These are phyloP conservation scores for Cicer bijugum DNA, from an alignment of 306 rosid species.

Conservation along the genomic window DNA sequence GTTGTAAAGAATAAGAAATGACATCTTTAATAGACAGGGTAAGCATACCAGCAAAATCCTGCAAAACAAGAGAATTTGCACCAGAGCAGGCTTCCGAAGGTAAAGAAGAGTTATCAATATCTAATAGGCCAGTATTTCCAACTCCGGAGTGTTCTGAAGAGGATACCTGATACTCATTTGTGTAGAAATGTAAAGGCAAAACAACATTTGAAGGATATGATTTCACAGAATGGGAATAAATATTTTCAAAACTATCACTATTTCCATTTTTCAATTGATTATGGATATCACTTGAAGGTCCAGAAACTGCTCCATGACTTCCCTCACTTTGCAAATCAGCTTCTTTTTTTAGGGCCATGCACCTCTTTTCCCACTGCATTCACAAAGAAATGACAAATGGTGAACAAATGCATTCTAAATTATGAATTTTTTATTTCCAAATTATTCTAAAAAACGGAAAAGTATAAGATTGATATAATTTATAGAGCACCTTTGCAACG, in stretches of 20 bases:
- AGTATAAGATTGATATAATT: not conserved
- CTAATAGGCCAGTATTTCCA: conserved; percentile 48
- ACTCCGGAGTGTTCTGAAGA: conserved; percentile 59
- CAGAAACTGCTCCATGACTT: conserved; percentile 46
- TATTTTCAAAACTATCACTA: conserved; percentile 69
- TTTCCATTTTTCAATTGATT: conserved; percentile 68
- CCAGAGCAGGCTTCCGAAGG: conserved; percentile 50
- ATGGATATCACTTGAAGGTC: conserved; percentile 90
- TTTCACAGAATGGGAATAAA: conserved; percentile 59
- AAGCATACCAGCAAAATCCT: conserved; percentile 55
- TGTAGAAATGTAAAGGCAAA: conserved; percentile 87
- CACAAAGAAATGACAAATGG: conserved; percentile 30
- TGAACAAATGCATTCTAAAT: conserved; percentile 37
- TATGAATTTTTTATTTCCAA: not conserved
- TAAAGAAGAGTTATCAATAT: conserved; percentile 44
- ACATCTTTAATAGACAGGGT: conserved; percentile 30
- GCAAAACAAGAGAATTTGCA: conserved; percentile 48
- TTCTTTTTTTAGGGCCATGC: conserved; percentile 50
- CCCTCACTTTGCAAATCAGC: conserved; percentile 50
- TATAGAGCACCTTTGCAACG: conserved; percentile 59
- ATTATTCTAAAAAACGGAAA: not conserved
- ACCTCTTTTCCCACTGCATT: conserved; percentile 90
- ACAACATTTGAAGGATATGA: conserved; percentile 70
- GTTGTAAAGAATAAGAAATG: conserved; percentile 11
- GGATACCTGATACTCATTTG: conserved; percentile 92